Evolutionary conservation across 164 flowering plant species (phyloP).

Genomic region (Malania oleifera): DNA sequence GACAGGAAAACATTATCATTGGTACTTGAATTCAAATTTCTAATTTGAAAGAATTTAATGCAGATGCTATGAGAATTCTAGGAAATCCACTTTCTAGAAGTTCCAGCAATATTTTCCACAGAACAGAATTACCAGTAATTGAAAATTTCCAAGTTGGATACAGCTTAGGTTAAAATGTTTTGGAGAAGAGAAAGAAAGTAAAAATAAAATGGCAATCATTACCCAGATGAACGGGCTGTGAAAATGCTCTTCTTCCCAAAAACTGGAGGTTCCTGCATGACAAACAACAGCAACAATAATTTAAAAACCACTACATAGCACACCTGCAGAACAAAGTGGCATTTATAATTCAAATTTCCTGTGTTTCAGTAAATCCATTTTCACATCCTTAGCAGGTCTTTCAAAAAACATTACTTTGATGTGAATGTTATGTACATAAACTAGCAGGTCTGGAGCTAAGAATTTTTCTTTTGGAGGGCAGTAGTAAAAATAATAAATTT

Average conservation of each 20-base stretch:
- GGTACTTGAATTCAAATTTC: too few species aligned
- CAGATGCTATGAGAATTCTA: too few species aligned
- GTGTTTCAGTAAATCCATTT: too few species aligned
- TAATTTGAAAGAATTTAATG: too few species aligned
- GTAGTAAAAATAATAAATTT: too few species aligned
- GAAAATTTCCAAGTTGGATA: background rate
- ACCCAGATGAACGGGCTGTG: constrained; percentile 40
- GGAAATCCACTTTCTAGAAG: too few species aligned
- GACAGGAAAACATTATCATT: too few species aligned
- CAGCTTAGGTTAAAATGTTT: background rate
- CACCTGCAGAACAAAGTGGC: background rate
- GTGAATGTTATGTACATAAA: background rate
- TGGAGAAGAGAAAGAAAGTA: background rate
- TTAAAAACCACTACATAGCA: background rate
- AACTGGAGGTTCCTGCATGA: constrained; percentile 54
- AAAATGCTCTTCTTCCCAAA: constrained; percentile 54
- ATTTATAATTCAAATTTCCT: background rate
- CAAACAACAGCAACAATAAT: background rate
- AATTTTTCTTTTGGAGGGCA: too few species aligned
- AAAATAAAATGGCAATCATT: constrained; percentile 12
- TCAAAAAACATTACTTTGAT: too few species aligned
- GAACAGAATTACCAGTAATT: background rate
- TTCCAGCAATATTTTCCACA: too few species aligned
- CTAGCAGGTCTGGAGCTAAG: background rate
- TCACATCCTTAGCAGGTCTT: too few species aligned